These are phyloP conservation scores for Neopestalotiopsis clavispora DNA, from an alignment of 2,329 filamentous ascomycete genomes.

Conservation along the genomic window DNA sequence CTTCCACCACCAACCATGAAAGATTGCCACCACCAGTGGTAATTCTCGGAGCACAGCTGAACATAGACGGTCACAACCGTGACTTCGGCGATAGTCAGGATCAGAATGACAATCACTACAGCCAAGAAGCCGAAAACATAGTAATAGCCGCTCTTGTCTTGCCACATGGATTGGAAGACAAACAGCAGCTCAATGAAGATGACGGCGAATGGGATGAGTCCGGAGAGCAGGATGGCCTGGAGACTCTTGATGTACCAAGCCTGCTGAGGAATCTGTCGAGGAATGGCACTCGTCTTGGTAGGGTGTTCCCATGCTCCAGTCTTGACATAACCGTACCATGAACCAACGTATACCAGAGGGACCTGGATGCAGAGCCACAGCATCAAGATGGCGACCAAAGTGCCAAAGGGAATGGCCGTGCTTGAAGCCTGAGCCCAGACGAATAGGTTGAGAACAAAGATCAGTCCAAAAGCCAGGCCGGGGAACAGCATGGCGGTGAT, in stretches of 20 bases:
- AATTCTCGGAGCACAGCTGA: conserved; percentile 83
- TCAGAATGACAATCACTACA: conserved; percentile 72
- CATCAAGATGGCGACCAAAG: conserved; percentile 71
- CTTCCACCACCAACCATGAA: conserved; percentile 80
- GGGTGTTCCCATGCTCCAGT: conserved; percentile 78
- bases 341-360: conserved; percentile 81
- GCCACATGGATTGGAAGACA: conserved; percentile 86
- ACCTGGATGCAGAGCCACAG: conserved; percentile 88
- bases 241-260: conserved; percentile 74
- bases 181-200: conserved; percentile 88
- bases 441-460: conserved; percentile 85
- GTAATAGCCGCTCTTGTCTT: conserved; percentile 90
- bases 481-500: conserved; percentile 81
- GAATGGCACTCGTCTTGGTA: conserved; percentile 73
- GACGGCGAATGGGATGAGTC: conserved; percentile 82
- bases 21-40: conserved; percentile 92
- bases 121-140: conserved; percentile 89
- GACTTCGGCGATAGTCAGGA: conserved; percentile 80
- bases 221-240: conserved; percentile 72
- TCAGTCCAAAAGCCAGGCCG: conserved; percentile 73
- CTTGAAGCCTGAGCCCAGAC: conserved; percentile 90
- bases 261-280: conserved; percentile 76
- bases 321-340: conserved; percentile 75
- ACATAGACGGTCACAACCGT: conserved; percentile 84
- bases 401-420: conserved; percentile 84